A percentile compares a stretch with the other conserved stretches of the same genome.
These are phyloP conservation scores for Pisolithus marmoratus DNA, from an alignment of 768 basidiomycete species.

Conservation along the genomic window DNA sequence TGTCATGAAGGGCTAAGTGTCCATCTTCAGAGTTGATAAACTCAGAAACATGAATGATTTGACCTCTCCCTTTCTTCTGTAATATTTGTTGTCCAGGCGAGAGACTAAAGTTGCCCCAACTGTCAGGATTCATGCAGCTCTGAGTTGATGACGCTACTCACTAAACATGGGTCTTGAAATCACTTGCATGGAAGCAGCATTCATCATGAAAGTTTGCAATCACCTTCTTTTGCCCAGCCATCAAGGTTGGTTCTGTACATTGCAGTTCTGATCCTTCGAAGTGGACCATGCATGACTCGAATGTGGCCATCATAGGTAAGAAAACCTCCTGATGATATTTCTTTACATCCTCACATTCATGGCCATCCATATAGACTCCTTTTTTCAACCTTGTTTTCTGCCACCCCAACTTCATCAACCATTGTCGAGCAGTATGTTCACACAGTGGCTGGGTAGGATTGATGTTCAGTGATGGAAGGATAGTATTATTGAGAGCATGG, in stretches of 20 bases:
- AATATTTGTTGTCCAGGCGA: not conserved
- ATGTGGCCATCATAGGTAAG: not conserved
- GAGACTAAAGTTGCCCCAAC: too few species aligned
- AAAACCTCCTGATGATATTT: not conserved
- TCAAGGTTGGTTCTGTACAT: not conserved
- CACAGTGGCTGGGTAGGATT: slow-evolving; percentile 19
- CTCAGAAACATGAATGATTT: slow-evolving; percentile 34
- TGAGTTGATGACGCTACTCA: too few species aligned
- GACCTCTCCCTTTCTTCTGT: slow-evolving; percentile 17
- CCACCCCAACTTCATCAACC: slow-evolving; percentile 12
- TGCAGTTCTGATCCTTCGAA: not conserved
- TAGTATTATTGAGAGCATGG: slow-evolving; percentile 21
- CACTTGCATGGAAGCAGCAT: slow-evolving; percentile 17
- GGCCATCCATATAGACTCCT: slow-evolving; percentile 2
- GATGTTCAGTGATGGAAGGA: slow-evolving; percentile 28
- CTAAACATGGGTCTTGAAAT: slow-evolving; percentile 4
- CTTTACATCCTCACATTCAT: slow-evolving; percentile 5
- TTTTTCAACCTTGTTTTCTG: not conserved
- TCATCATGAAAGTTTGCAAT: slow-evolving; percentile 1
- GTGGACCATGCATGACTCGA: not conserved
- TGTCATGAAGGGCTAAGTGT: not conserved
- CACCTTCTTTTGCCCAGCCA: not conserved
- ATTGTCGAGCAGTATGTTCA: slow-evolving; percentile 9
- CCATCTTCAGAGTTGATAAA: slow-evolving; percentile 33
- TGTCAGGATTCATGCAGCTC: too few species aligned